These are phyloP conservation scores for Phyllosticta paracitricarpa DNA, from an alignment of 2,329 filamentous ascomycete genomes.

Conservation along the genomic window DNA sequence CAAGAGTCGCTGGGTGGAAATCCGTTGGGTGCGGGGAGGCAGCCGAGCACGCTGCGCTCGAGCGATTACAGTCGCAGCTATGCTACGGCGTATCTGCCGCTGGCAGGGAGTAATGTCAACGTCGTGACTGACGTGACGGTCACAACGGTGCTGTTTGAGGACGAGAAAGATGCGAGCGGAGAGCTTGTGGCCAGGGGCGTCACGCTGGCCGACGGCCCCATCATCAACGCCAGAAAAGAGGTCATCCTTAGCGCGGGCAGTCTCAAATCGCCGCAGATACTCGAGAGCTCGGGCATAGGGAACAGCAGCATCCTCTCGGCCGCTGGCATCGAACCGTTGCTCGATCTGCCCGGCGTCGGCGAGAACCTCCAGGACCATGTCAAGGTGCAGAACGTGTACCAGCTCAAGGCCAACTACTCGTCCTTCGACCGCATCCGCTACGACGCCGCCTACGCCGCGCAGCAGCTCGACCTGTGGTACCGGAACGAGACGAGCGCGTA, in stretches of 20 bases:
- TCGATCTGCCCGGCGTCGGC: slow-evolving; percentile 52
- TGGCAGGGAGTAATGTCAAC: slow-evolving; percentile 35
- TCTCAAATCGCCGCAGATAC: slow-evolving; percentile 54
- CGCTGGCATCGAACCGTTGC: slow-evolving; percentile 44
- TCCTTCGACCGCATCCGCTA: slow-evolving; percentile 23
- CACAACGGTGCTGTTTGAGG: slow-evolving; percentile 27
- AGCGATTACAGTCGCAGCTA: slow-evolving; percentile 42
- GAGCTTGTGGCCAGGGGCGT: slow-evolving; percentile 21
- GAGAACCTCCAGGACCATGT: slow-evolving; percentile 53
- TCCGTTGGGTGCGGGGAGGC: slow-evolving; percentile 41
- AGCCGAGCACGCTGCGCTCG: slow-evolving; percentile 40
- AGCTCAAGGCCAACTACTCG: slow-evolving; percentile 22
- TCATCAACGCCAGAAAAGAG: slow-evolving; percentile 25
- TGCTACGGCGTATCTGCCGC: slow-evolving; percentile 35
- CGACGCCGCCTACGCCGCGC: slow-evolving; percentile 26
- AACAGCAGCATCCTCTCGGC: slow-evolving; percentile 42
- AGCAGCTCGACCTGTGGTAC: slow-evolving; percentile 31
- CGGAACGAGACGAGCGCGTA: slow-evolving; percentile 18
- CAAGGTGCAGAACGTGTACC: slow-evolving; percentile 18
- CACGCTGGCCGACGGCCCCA: slow-evolving; percentile 21
- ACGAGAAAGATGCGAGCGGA: slow-evolving; percentile 1
- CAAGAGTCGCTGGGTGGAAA: slow-evolving; percentile 41
- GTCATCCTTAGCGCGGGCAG: slow-evolving; percentile 42
- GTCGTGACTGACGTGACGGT: slow-evolving; percentile 29
- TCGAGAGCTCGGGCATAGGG: slow-evolving; percentile 54